Evolutionary conservation across 768 basidiomycete species (phyloP), one percentile per base, ranked within the genome.

Genomic region (Auricularia heimuer): DNA sequence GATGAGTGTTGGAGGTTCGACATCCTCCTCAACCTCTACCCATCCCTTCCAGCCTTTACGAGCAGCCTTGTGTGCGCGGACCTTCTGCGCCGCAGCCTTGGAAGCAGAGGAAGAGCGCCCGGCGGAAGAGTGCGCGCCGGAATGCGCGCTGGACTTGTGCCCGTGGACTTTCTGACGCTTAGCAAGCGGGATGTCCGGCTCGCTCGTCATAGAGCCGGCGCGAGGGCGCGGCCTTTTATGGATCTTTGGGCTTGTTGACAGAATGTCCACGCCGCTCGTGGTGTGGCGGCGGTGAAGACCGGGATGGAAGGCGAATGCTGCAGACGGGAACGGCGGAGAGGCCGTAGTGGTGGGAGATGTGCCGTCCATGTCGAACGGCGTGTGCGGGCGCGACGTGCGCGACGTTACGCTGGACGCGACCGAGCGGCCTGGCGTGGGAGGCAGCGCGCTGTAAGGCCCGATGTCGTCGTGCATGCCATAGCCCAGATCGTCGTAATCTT

Each of bases 11-110:
- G 85, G 47, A 21, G 65, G 63, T 82, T 88, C 63, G 85, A 84
- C 3, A 47, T 68, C 68, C 33, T 88, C 88, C 24, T 89, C 90
- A 69, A 89, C 90, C 78, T 91, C 90, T 24, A 92, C 88, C 90
- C 90, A 92, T 45, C 90, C 90, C 78, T 92, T 92, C 90, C 90
- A 92, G 18, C 90, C 90, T 74, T 92, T 92, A 76, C 81, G 86
- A 42, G 82, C 86, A 0, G 82, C 77, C 24, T 10, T 12, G 6
- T 21, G 8, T 18, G 16, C 16, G 47, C 47, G 47, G 18, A 18
- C 10, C 47, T 16, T 21, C 21, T 10, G 47, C 14, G 47, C 10
- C 18, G 10, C 14, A 12, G 47, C 14, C 16, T 16, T 51, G 47
- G 14, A 18, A 8, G 47, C 14, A 8, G 21, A 18, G 18, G 14